phyloP scores from a whole-genome alignment of 2,329 filamentous ascomycete genomes.

The Colletotrichum eremochloae region DNA sequence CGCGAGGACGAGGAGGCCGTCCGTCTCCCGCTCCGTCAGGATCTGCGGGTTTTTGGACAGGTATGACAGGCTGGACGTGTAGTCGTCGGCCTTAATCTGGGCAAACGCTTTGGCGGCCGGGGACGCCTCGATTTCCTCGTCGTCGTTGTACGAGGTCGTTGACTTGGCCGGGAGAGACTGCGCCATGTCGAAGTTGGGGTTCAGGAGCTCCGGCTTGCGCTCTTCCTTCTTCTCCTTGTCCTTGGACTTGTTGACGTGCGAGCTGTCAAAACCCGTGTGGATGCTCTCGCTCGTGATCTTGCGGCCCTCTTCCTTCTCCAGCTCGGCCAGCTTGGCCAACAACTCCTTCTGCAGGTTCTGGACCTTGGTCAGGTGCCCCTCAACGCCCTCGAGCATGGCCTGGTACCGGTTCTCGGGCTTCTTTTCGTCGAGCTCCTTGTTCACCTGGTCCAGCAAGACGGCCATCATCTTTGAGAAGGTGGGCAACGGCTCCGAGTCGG shows the following conservation, averaged over 20 bases:
- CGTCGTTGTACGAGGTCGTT: constrained; percentile 70
- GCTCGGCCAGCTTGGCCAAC: constrained; percentile 77
- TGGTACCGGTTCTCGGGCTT: constrained; percentile 75
- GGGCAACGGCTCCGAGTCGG: constrained; percentile 78
- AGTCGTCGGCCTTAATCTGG: constrained; percentile 81
- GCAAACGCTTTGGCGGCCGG: constrained; percentile 85
- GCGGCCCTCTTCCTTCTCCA: constrained; percentile 85
- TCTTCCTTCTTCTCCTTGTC: constrained; percentile 60
- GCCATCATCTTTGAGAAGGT: constrained; percentile 98
- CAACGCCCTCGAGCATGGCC: constrained; percentile 83
- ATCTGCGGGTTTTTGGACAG: constrained; percentile 84
- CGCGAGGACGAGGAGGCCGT: constrained; percentile 89
- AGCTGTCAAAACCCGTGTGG: constrained; percentile 91
- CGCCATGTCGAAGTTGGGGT: constrained; percentile 66
- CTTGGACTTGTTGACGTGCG: constrained; percentile 77
- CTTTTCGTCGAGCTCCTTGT: constrained; percentile 84
- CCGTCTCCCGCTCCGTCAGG: constrained; percentile 86
- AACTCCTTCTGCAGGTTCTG: constrained; percentile 82
- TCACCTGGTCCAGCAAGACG: constrained; percentile 94
- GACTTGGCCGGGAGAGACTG: constrained; percentile 46
- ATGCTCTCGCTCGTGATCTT: constrained; percentile 96
- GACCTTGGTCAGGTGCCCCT: constrained; percentile 83
- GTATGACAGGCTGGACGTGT: constrained; percentile 79
- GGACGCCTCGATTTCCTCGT: constrained; percentile 81
- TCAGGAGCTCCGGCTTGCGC: constrained; percentile 79